These are phyloP conservation scores for Suillus cothurnatus DNA, from an alignment of 768 basidiomycete species.

Conservation along the genomic window DNA sequence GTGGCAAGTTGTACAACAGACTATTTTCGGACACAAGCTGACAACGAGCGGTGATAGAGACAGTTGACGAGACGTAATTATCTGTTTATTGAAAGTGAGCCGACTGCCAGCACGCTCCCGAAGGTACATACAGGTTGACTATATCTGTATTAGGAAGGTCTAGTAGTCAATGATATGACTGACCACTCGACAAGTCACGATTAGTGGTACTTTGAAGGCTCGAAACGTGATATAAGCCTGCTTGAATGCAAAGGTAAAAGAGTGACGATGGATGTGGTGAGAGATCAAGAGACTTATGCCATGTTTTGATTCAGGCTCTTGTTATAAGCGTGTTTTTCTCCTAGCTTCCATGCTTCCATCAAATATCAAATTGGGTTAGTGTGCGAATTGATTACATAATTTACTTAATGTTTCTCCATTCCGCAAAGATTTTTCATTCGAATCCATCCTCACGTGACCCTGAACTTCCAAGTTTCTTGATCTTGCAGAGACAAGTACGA, in stretches of 20 bases:
- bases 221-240: not conserved
- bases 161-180: constrained; percentile 8
- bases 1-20: not conserved
- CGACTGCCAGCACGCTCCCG: not conserved
- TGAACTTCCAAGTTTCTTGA: constrained; percentile 1
- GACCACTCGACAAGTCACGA: not conserved
- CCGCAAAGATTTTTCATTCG: not conserved
- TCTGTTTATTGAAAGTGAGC: not conserved
- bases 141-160: constrained; percentile 15
- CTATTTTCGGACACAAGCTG: not conserved
- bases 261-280: constrained; percentile 12
- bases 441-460: constrained; percentile 2
- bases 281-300: constrained; percentile 11
- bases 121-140: not conserved
- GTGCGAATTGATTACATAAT: constrained; percentile 12
- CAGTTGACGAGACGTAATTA: not conserved
- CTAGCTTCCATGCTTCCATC: constrained; percentile 11
- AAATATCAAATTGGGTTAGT: constrained; percentile 12
- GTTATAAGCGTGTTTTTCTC: constrained; percentile 14
- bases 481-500: not conserved
- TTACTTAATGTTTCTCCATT: not conserved
- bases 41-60: not conserved
- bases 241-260: not conserved
- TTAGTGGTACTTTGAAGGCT: not conserved
- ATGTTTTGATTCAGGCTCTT: constrained; percentile 7